phyloP scores from a whole-genome alignment of 768 basidiomycete species.

The Boletus rubroflammeus region DNA sequence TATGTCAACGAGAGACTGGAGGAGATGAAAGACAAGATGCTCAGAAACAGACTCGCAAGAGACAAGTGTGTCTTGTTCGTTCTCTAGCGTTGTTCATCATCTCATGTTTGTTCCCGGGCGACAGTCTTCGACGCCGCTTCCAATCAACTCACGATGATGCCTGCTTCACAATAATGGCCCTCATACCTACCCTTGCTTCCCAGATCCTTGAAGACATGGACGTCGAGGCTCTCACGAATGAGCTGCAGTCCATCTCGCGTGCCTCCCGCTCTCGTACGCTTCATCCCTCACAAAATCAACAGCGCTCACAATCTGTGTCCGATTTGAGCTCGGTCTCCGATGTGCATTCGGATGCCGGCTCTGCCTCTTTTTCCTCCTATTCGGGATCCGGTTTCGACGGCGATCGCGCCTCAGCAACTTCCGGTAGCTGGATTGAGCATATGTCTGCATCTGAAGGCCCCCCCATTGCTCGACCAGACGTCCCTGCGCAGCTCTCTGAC shows the following conservation, averaged over 20 bases:
- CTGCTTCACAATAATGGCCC: conserved; percentile 69
- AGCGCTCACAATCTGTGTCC: conserved; percentile 33
- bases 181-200: conserved; percentile 61
- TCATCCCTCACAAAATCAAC: conserved; percentile 8
- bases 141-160: conserved; percentile 73
- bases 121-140: conserved; percentile 69
- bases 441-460: conserved; percentile 24
- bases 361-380: conserved; percentile 37
- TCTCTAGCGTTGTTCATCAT: not conserved
- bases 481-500: conserved; percentile 33
- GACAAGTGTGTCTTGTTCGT: conserved; percentile 42
- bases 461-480: conserved; percentile 2
- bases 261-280: conserved; percentile 24
- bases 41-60: conserved; percentile 57
- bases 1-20: conserved; percentile 63
- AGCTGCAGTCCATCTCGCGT: conserved; percentile 45
- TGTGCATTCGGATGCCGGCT: conserved; percentile 42
- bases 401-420: conserved; percentile 35
- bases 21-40: conserved; percentile 61
- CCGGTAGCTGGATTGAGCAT: conserved; percentile 45
- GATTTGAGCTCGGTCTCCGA: conserved; percentile 39
- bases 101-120: conserved; percentile 1
- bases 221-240: conserved; percentile 65
- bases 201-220: conserved; percentile 72
- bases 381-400: conserved; percentile 38